Percentiles rank a stretch among this genome's conserved stretches.
phyloP scores from a whole-genome alignment of 345 rosid species.

The Balakata baccata region DNA sequence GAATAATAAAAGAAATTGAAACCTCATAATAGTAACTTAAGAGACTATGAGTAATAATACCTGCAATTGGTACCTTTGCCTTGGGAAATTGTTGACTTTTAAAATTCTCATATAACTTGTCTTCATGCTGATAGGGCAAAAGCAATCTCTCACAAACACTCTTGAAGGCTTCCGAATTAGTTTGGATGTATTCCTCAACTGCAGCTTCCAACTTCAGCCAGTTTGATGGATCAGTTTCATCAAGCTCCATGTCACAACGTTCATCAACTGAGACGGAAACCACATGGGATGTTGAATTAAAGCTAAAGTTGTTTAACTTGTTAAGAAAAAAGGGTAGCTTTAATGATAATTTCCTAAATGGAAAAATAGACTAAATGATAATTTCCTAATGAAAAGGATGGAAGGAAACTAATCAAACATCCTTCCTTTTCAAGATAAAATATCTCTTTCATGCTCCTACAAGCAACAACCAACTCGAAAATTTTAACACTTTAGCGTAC shows the following conservation, averaged over 20 bases:
- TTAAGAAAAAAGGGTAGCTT: background rate
- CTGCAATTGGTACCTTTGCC: slow-evolving; percentile 41
- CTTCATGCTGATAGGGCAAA: slow-evolving; percentile 76
- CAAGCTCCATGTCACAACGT: slow-evolving; percentile 96
- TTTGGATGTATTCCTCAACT: slow-evolving; percentile 69
- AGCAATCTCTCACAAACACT: slow-evolving; percentile 67
- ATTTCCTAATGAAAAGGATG: background rate
- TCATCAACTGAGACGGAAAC: slow-evolving; percentile 68
- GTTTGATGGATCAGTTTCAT: slow-evolving; percentile 95
- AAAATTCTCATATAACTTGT: slow-evolving; percentile 56
- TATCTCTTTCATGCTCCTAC: background rate
- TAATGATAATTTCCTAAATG: background rate
- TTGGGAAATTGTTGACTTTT: slow-evolving; percentile 41
- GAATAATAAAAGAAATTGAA: slow-evolving; percentile 6
- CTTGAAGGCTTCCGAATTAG: slow-evolving; percentile 64
- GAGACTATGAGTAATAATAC: slow-evolving; percentile 25
- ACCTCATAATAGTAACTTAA: background rate
- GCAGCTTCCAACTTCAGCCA: slow-evolving; percentile 92
- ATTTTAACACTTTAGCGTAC: slow-evolving; percentile 17
- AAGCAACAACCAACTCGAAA: slow-evolving; percentile 11
- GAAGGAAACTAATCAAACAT: background rate
- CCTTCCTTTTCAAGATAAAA: slow-evolving; percentile 3
- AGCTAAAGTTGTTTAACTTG: slow-evolving; percentile 12
- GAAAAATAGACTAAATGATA: background rate
- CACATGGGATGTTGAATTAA: slow-evolving; percentile 15